Percentiles rank a stretch among this genome's conserved stretches.
Evolutionary conservation across 441 rosid species (phyloP).

Genomic region (Populus hybrid): DNA sequence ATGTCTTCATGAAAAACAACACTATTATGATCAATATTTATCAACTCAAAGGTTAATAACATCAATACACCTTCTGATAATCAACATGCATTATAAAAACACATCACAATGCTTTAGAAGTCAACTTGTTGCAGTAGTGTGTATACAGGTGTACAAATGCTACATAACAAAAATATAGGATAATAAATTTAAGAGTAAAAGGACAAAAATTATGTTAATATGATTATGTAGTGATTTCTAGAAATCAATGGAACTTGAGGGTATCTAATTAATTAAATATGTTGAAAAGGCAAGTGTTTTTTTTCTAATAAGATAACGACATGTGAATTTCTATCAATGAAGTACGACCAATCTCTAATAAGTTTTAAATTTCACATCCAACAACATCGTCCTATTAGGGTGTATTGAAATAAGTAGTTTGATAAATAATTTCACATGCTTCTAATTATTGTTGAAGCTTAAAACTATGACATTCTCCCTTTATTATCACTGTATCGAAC

Average conservation of each 20-base stretch:
- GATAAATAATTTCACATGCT: not conserved
- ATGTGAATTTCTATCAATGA: not conserved
- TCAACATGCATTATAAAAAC: too few relatives aligned
- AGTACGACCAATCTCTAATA: not conserved
- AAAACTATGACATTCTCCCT: not conserved
- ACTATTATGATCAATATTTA: too few relatives aligned
- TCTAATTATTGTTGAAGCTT: not conserved
- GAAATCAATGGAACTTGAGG: not conserved
- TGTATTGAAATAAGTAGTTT: not conserved
- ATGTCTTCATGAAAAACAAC: too few relatives aligned
- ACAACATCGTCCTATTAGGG: not conserved
- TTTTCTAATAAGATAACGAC: not conserved
- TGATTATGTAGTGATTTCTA: not conserved
- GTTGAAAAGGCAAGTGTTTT: not conserved
- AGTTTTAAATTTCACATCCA: not conserved
- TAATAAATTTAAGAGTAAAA: not conserved
- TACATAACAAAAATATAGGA: not conserved
- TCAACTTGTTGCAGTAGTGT: too few relatives aligned
- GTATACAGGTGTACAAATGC: not conserved
- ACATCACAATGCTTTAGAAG: too few relatives aligned
- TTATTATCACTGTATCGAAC: not conserved
- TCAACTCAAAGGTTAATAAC: too few relatives aligned
- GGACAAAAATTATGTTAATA: not conserved
- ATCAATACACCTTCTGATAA: too few relatives aligned
- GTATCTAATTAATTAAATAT: not conserved